Conservation (phyloP, 306 rosid genomes). For the Sechiopsis laciniata region DNA sequence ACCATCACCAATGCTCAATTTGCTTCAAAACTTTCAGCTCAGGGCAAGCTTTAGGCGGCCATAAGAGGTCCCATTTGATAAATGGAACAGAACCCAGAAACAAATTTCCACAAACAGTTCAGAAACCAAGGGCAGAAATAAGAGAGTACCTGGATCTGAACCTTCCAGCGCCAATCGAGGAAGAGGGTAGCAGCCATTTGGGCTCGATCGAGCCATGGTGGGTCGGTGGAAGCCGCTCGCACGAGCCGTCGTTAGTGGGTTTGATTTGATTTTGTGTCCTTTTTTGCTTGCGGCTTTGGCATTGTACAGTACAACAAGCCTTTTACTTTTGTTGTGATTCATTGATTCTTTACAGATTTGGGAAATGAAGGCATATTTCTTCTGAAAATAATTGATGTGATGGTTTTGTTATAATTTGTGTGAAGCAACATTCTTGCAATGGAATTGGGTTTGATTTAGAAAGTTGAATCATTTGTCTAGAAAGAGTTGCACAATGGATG, state of each 20-base stretch:
- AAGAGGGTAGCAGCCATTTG: slow-evolving; percentile 38
- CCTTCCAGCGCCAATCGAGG: slow-evolving; percentile 73
- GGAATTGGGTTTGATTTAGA: not conserved
- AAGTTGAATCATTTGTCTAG: too few relatives aligned
- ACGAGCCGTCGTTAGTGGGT: slow-evolving; percentile 38
- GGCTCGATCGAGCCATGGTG: slow-evolving; percentile 53
- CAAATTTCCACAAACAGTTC: slow-evolving; percentile 23
- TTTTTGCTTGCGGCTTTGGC: slow-evolving; percentile 14
- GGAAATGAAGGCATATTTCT: not conserved
- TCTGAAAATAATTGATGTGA: not conserved
- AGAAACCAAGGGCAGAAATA: slow-evolving; percentile 47
- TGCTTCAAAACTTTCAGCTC: slow-evolving; percentile 62
- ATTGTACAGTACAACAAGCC: slow-evolving; percentile 27
- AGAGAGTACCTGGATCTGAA: slow-evolving; percentile 82
- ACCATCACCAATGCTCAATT: slow-evolving; percentile 59
- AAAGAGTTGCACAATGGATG: too few relatives aligned
- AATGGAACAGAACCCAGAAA: slow-evolving; percentile 36
- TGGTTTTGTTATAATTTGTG: not conserved
- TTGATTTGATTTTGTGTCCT: slow-evolving; percentile 36
- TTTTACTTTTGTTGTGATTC: slow-evolving; percentile 23
- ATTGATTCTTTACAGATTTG: slow-evolving; percentile 59
- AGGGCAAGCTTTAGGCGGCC: slow-evolving; percentile 97
- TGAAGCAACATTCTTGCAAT: not conserved
- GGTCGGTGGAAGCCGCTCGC: slow-evolving; percentile 41
- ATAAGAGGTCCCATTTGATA: slow-evolving; percentile 74